Conservation (phyloP, 73 alveolate species). For the Blepharisma japonicum region DNA sequence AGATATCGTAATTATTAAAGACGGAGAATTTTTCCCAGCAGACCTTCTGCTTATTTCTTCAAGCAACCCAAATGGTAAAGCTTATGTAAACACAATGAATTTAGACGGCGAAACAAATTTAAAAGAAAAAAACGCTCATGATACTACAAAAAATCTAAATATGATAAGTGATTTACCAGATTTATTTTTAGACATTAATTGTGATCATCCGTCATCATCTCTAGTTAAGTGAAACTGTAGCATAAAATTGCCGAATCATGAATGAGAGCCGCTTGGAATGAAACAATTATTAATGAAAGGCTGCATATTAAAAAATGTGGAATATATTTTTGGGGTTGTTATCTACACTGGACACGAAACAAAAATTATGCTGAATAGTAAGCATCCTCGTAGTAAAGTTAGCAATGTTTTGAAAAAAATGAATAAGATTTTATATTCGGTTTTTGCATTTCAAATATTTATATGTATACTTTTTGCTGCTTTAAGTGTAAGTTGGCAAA, state of each 20-base stretch:
- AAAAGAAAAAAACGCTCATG: conserved; percentile 60
- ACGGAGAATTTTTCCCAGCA: conserved; percentile 54
- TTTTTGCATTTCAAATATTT: conserved; percentile 41
- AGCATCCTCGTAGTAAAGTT: conserved; percentile 61
- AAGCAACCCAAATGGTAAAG: conserved; percentile 44
- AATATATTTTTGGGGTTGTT: conserved; percentile 66
- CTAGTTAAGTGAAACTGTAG: conserved; percentile 9
- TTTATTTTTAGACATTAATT: conserved; percentile 12
- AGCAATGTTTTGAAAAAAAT: conserved; percentile 59
- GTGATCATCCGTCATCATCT: conserved; percentile 26
- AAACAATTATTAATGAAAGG: conserved; percentile 20
- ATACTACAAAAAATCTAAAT: conserved; percentile 9
- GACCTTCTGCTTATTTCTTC: conserved; percentile 43
- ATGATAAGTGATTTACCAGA: conserved; percentile 2
- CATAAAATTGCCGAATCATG: not conserved
- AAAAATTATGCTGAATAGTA: conserved; percentile 68
- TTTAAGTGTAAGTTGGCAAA: conserved; percentile 30
- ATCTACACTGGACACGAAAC: conserved; percentile 87
- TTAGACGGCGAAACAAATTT: conserved; percentile 98
- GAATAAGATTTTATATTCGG: conserved; percentile 54
- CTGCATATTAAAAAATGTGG: conserved; percentile 7
- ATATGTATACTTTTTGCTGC: conserved; percentile 38
- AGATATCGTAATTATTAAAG: conserved; percentile 39
- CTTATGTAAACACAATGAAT: conserved; percentile 95
- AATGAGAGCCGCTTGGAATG: conserved; percentile 10